Percentiles rank a stretch among this genome's conserved stretches.
Evolutionary conservation across 1,139 yeast species (phyloP).

Genomic region (Kodamaea anthophila): DNA sequence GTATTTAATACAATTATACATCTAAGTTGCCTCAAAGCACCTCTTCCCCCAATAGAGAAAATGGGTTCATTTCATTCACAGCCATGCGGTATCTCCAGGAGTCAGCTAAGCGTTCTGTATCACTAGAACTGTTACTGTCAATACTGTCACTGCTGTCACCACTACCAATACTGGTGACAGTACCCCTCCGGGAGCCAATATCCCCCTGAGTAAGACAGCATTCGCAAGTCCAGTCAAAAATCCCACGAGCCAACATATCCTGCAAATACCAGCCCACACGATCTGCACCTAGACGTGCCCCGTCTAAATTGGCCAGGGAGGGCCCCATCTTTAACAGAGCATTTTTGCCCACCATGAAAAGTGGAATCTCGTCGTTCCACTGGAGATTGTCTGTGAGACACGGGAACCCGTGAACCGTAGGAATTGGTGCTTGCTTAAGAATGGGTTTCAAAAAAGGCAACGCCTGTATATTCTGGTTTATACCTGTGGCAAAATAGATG

Average conservation of each 20-base stretch:
- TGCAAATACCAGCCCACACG: slow-evolving; percentile 38
- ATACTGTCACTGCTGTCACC: slow-evolving; percentile 5
- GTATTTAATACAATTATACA: no score
- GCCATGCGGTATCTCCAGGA: slow-evolving; percentile 12
- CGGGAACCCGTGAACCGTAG: slow-evolving; percentile 33
- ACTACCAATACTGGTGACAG: no score
- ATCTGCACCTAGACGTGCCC: slow-evolving; percentile 45
- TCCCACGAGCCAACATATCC: slow-evolving; percentile 19
- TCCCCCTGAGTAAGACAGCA: slow-evolving; percentile 4
- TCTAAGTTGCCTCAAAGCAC: neutral
- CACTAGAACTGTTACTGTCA: slow-evolving; percentile 2
- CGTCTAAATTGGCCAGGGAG: slow-evolving; percentile 44
- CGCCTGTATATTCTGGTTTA: slow-evolving; percentile 24
- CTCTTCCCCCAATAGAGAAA: slow-evolving; percentile 15
- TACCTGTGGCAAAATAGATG: slow-evolving; percentile 42
- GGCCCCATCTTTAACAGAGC: slow-evolving; percentile 43
- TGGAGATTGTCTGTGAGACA: slow-evolving; percentile 42
- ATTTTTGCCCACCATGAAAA: slow-evolving; percentile 40
- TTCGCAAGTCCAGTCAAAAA: slow-evolving; percentile 18
- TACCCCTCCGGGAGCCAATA: no score
- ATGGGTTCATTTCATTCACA: slow-evolving; percentile 31
- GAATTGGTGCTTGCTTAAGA: slow-evolving; percentile 22
- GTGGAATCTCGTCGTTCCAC: slow-evolving; percentile 35
- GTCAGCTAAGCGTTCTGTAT: neutral
- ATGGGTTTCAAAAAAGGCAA: slow-evolving; percentile 26